phyloP scores from a whole-genome alignment of 106 monocot species.

The Dioscorea zingiberensis region DNA sequence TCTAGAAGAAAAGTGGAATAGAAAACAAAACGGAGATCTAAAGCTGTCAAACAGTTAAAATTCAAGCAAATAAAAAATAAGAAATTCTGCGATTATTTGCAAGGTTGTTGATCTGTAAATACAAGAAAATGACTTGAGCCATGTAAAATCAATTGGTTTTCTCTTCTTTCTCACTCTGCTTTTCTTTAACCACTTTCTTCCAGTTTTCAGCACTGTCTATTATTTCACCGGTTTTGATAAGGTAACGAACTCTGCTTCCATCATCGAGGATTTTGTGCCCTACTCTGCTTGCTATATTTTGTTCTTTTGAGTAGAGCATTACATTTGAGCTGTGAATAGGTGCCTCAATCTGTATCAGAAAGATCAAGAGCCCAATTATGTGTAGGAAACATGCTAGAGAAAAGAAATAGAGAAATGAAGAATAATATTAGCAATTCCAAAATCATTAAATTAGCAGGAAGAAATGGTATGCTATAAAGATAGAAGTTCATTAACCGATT shows the following conservation, averaged over 20 bases:
- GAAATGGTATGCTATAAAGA: background rate
- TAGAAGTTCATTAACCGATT: too few relatives aligned
- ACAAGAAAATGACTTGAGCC: background rate
- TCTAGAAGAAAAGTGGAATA: background rate
- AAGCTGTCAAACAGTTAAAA: background rate
- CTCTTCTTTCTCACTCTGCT: constrained; percentile 16
- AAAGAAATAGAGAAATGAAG: background rate
- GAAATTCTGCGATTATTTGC: too few relatives aligned
- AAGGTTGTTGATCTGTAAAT: background rate
- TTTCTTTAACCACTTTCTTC: constrained; percentile 59
- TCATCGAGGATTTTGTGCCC: constrained; percentile 89
- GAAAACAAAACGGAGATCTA: background rate
- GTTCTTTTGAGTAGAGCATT: constrained; percentile 92
- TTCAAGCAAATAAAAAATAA: background rate
- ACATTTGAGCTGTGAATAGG: constrained; percentile 96
- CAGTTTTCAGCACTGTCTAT: constrained; percentile 78
- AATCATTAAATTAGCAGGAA: background rate
- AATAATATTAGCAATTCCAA: background rate
- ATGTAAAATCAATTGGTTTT: constrained; percentile 2
- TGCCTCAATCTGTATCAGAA: constrained; percentile 63
- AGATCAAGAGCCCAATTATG: background rate
- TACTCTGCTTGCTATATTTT: constrained; percentile 79
- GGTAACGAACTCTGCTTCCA: constrained; percentile 77
- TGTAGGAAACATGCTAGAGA: background rate
- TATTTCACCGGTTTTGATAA: constrained; percentile 91